phyloP scores from a whole-genome alignment of 192 early-diverging fungal genomes.

The Allomyces javanicus region DNA sequence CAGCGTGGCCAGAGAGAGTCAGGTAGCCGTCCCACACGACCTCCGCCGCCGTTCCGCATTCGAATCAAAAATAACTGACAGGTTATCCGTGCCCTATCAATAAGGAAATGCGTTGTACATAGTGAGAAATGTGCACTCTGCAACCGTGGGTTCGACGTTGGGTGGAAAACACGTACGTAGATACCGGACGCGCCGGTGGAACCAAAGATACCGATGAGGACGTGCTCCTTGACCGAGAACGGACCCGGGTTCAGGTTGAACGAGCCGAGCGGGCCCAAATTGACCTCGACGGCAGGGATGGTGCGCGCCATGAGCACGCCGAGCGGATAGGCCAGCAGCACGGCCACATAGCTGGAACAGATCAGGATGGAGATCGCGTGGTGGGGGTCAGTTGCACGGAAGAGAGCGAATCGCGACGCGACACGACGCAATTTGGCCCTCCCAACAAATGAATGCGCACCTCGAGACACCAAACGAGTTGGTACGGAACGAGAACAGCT shows the following conservation, averaged over 20 bases:
- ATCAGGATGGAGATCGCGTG: background rate
- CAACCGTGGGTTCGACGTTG: too few relatives aligned
- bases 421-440: too few relatives aligned
- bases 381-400: background rate
- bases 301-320: conserved; percentile 42
- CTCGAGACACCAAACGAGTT: conserved; percentile 8
- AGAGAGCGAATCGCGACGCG: conserved; percentile 3
- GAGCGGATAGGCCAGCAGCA: conserved; percentile 50
- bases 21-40: too few relatives aligned
- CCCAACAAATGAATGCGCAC: too few relatives aligned
- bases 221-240: conserved; percentile 78
- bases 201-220: conserved; percentile 57
- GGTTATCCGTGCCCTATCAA: conserved; percentile 11
- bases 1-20: too few relatives aligned
- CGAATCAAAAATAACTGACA: conserved; percentile 1
- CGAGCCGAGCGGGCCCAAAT: too few relatives aligned
- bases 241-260: conserved; percentile 54
- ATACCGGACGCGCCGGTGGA: conserved; percentile 46
- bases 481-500: conserved; percentile 17
- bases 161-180: conserved; percentile 11
- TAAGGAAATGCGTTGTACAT: too few relatives aligned
- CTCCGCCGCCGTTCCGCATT: too few relatives aligned
- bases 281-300: conserved; percentile 22
- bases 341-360: conserved; percentile 5
- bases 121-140: too few relatives aligned